These are phyloP conservation scores for Cymodocea nodosa DNA, from an alignment of 116 monocot species.

Conservation along the genomic window DNA sequence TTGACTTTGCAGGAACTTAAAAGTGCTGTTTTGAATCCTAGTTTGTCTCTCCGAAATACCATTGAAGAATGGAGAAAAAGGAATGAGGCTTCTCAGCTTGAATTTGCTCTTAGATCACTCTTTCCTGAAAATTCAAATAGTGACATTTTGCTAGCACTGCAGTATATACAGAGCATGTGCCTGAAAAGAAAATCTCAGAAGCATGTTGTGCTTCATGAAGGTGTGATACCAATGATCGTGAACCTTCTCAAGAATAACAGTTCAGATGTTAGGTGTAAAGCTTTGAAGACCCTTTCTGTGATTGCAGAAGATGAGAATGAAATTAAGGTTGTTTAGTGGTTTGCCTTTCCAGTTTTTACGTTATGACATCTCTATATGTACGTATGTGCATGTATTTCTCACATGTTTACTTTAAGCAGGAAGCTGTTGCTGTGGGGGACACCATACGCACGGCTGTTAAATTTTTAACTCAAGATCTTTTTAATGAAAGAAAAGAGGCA, in stretches of 20 bases:
- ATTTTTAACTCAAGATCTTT: slow-evolving; percentile 63
- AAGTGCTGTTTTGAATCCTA: slow-evolving; percentile 46
- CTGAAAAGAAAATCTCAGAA: slow-evolving; percentile 49
- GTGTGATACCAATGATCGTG: slow-evolving; percentile 42
- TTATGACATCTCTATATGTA: neutral
- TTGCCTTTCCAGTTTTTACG: neutral
- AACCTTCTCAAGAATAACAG: slow-evolving; percentile 68
- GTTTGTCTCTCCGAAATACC: slow-evolving; percentile 62
- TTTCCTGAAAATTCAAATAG: slow-evolving; percentile 34
- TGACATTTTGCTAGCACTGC: slow-evolving; percentile 46
- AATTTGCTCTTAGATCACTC: slow-evolving; percentile 39
- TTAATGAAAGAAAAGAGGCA: slow-evolving; percentile 67
- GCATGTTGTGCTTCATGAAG: slow-evolving; percentile 42
- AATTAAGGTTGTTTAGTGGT: slow-evolving; percentile 57
- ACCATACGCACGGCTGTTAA: slow-evolving; percentile 81
- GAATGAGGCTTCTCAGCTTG: slow-evolving; percentile 71
- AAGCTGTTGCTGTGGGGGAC: slow-evolving; percentile 58
- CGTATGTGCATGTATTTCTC: slow-evolving; percentile 4
- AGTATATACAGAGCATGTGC: slow-evolving; percentile 41
- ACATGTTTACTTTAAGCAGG: slow-evolving; percentile 27
- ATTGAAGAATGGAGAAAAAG: slow-evolving; percentile 88
- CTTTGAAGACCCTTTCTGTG: slow-evolving; percentile 52
- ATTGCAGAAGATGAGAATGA: slow-evolving; percentile 66
- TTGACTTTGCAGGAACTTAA: slow-evolving; percentile 60
- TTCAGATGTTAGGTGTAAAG: slow-evolving; percentile 46